Percentiles rank a stretch among this genome's conserved stretches.
These are phyloP conservation scores for Fonsecaea multimorphosa DNA, from an alignment of 2,329 filamentous ascomycete species.

Conservation along the genomic window DNA sequence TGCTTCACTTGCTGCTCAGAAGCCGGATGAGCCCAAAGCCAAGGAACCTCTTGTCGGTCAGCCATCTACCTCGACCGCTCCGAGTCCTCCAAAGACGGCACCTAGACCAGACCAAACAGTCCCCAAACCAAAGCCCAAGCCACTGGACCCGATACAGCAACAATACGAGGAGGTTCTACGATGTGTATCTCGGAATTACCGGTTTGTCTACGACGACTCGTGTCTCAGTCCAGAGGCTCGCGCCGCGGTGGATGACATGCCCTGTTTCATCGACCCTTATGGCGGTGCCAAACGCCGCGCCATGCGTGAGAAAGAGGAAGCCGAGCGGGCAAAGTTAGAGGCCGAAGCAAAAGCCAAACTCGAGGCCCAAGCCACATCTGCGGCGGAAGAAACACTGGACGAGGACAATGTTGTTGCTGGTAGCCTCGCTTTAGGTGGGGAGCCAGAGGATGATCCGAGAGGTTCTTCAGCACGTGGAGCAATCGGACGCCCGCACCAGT, in stretches of 20 bases:
- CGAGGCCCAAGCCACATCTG: conserved; percentile 49
- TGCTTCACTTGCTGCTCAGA: conserved; percentile 50
- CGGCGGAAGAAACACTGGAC: conserved; percentile 51
- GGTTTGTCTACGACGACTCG: conserved; percentile 60
- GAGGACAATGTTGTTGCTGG: conserved; percentile 83
- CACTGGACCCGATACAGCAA: conserved; percentile 31
- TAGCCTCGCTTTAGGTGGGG: conserved; percentile 87
- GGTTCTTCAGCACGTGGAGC: conserved; percentile 56
- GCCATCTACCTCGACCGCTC: conserved; percentile 22
- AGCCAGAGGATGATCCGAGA: conserved; percentile 76
- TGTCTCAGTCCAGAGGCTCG: conserved; percentile 56
- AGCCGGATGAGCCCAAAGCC: conserved; percentile 43
- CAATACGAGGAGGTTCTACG: conserved; percentile 52
- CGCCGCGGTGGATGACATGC: conserved; percentile 63
- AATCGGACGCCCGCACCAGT: conserved; percentile 76
- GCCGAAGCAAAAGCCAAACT: conserved; percentile 60
- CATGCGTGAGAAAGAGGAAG: conserved; percentile 73
- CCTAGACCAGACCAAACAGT: conserved; percentile 41
- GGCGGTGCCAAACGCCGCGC: conserved; percentile 82
- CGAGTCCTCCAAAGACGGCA: conserved; percentile 33
- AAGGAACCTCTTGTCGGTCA: conserved; percentile 39
- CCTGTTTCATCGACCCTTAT: conserved; percentile 80
- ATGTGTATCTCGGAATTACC: conserved; percentile 57
- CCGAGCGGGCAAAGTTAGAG: conserved; percentile 62
- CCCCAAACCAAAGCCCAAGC: conserved; percentile 40